Evolutionary conservation across 2,329 filamentous ascomycete genomes (phyloP), one percentile per base, ranked within the genome.

Genomic region (Arthrobotrys iridis): DNA sequence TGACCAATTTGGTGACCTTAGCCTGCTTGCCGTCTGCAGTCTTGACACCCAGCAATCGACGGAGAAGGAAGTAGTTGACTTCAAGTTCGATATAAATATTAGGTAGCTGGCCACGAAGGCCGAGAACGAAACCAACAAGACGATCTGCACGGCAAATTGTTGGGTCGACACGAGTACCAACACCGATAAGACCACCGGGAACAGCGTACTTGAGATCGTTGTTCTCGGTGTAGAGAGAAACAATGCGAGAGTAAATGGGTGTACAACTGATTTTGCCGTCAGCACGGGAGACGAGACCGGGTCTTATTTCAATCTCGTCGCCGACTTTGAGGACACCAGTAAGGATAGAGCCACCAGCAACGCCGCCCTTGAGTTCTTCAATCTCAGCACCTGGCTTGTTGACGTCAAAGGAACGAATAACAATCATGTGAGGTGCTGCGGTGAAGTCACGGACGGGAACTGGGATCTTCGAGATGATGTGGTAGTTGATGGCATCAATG

Each of bases 321-420:
- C 93, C 93, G 77, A 98, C 87, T 87, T 98, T 98, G 80, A 99
- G 85, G 70, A 99, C 93, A 87, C 95, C 95, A 82, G 94, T 96
- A 79, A 99, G 85, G 82, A 99, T 98, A 84, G 89, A 93, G 79
- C 95, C 95, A 89, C 95, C 95, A 79, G 95, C 95, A 82, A 99
- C 95, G 88, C 95, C 95, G 82, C 95, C 95, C 88, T 98, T 97
- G 77, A 99, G 87, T 80, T 99, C 95, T 76, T 98, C 94, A 78
- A 99, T 98, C 84, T 97, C 95, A 43, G 95, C 93, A 88, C 95
- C 95, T 43, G 95, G 95, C 88, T 99, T 99, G 89, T 99, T 99
- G 81, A 99, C 96, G 82, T 99, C 95, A 83, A 99, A 99, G 1
- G 94, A 98, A 83, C 95, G 93, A 83, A 99, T 99, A 82, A 99